Base-by-base conservation (phyloP, 768 basidiomycete species). In the Rhodotorula babjevae region DNA sequence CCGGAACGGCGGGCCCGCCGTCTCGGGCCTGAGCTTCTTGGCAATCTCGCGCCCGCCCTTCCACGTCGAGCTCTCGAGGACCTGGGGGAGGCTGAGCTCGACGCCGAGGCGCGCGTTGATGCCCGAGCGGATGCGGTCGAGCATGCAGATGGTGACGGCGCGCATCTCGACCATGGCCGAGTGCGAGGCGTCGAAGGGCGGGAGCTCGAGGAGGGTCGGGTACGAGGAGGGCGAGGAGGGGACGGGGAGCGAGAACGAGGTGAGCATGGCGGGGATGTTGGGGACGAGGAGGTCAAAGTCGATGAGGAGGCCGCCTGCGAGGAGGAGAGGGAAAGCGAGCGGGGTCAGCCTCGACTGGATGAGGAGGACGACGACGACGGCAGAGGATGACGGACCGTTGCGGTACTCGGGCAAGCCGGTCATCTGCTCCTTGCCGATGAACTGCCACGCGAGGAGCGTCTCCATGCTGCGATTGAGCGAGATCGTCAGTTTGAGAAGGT, bases 101-200 rank as follows among this genome's bases (percentile, higher is more conserved):
- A 84, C 82, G 5, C 82, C 82, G 63, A 91, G 83, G 71, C 86
- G 84, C 64, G 79, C 76, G 58, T 91, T 87, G 71, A 97, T 87
- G 25, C 84, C 84, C 47, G 86, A 82, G 0, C 90, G 90, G 66
- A 93, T 87, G 69, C 90, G 87, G 81, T 96, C 93, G 91, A 99
- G 84, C 79, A 89, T 87, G 67, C 96, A 90, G 50, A 99, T 91
- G 0, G 95, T 98, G 85, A 99, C 86, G 0, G 94, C 93, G 67
- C 95, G 84, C 93, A 94, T 95, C 82, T 99, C 95, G 50, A 97
- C 87, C 68, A 98, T 88, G 12, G 92, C 92, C 0, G 92, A 91
- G 79, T 93, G 93, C 0, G 89, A 89, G 2, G 92, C 85, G 23
- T 84, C 81, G 33, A 90, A 84, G 53, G 84, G 85, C 7, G 91